Evolutionary conservation across 1,284 basidiomycete genomes (phyloP), one percentile per base, ranked within the genome.

Genomic region (Schizopora paradoxa): DNA sequence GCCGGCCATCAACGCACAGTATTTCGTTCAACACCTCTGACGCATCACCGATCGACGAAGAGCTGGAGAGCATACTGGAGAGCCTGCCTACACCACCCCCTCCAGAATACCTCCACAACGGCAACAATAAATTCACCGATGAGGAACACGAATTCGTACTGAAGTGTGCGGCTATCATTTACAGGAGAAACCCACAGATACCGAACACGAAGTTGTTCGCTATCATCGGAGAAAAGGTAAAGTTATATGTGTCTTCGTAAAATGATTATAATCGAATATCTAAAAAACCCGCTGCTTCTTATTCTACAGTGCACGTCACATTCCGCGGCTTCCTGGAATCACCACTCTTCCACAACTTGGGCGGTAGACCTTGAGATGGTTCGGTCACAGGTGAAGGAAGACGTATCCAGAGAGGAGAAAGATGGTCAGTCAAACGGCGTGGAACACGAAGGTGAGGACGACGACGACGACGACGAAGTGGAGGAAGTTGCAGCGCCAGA

Each of bases 71-170:
- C n/a, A n/a, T n/a, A n/a, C n/a, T n/a, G n/a, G n/a, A 29, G 14
- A 22, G 33, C 45, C 49, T 51, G 26, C 58, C 60, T 38, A 69
- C 71, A 5, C 72, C 72, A 2, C 66, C 73, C 1, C 76, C 76
- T 11, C 70, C 72, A 1, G 66, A 48, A 34, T 49, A 33, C 18
- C 56, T 41, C 45, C 48, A 41, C 40, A 45, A 44, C 33, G 64
- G 66, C 11, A 66, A 54, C 41, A 70, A 69, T 46, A 49, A 59
- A 6, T 82, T 69, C 54, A 71, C 78, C 5, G 56, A 65, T 27
- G 63, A 60, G 19, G 78, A 82, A 47, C 52, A 59, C 5, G 64
- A 68, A 19, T 82, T 76, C 49, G 59, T 63, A 21, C 39, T 56
- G 35, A 48, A 45, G 27, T 66, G 72, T 52, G 58, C 61, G 2